phyloP scores from a whole-genome alignment of 169 alveolate species.

The Plasmodium reichenowi region DNA sequence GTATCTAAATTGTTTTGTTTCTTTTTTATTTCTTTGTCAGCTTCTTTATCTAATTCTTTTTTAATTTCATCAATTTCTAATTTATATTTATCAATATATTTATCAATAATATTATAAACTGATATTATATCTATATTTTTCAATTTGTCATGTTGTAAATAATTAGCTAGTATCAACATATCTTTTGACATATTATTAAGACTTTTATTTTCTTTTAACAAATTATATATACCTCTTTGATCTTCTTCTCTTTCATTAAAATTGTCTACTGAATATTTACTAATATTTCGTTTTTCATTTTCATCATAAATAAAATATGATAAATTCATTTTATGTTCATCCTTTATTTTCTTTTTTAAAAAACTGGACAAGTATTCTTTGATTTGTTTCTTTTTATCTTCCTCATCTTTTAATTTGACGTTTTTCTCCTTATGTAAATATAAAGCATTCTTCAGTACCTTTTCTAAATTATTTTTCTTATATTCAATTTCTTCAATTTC shows the following conservation, averaged over 20 bases:
- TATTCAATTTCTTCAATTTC: constrained; percentile 10
- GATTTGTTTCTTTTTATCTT: constrained; percentile 24
- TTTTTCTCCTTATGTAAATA: constrained; percentile 28
- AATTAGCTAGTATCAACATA: constrained; percentile 7
- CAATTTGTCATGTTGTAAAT: constrained; percentile 19
- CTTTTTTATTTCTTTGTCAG: constrained; percentile 25
- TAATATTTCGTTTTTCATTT: background rate
- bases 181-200: constrained; percentile 23
- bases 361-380: constrained; percentile 28
- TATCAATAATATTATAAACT: constrained; percentile 35
- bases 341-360: constrained; percentile 22
- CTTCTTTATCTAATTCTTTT: constrained; percentile 14
- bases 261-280: background rate
- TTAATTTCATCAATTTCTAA: constrained; percentile 21
- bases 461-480: constrained; percentile 26
- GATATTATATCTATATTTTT: constrained; percentile 12
- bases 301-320: background rate
- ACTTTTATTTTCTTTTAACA: constrained; percentile 30
- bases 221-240: constrained; percentile 6
- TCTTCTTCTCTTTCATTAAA: background rate
- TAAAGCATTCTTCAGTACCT: constrained; percentile 24
- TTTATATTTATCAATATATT: constrained; percentile 20
- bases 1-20: constrained; percentile 6
- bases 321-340: background rate
- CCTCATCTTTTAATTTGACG: background rate